Base-by-base conservation (phyloP, 2,329 filamentous ascomycete species). In the Curvularia lunata region DNA sequence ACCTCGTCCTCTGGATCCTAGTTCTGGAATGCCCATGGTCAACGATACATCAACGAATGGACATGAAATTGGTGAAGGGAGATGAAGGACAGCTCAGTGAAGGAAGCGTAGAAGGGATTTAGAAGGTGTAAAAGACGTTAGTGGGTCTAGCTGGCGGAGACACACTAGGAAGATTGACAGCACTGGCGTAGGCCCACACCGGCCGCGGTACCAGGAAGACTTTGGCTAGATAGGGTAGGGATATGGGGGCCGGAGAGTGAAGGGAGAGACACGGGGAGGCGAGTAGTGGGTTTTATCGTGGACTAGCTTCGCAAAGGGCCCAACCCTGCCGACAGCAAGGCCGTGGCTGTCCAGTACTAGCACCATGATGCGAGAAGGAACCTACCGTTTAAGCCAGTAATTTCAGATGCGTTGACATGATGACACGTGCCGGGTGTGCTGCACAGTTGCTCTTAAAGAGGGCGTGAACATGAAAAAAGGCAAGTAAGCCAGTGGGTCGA, bases 11-110 rank as follows among this genome's bases (percentile, higher is more conserved):
- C 64, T 60, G 53, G 49, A 57, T 48, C 65, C 71, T 51, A 61
- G 62, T 18, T 69, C 66, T 69, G 63, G 60, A 52, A 56, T 70
- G 56, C 65, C 71, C 73, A 77, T 75, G 54, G 61, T 68, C 54
- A 64, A 62, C 48, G 49, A 49, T 37, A 47, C 23, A 37, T 71
- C 54, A 67, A 62, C 53, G 49, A 49, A 47, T 49, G 45, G 54
- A 61, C 71, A 74, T 74, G 52, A 60, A 58, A 40, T n/a, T 43
- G 54, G 46, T 16, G 43, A 55, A 52, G 42, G 54, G 37, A 19
- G 58, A 43, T 40, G 48, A 56, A 53, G 50, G 37, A 25, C 18
- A 40, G 55, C 41, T 54, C 43, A 52, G 30, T 19, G 41, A 53
- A 19, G 52, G 53, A 61, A n/a, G 52, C 52, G 58, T 66, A 62